Evolutionary conservation across 2,329 filamentous ascomycete species (phyloP), one percentile per base, ranked within the genome.

Genomic region (Neurospora sp.): DNA sequence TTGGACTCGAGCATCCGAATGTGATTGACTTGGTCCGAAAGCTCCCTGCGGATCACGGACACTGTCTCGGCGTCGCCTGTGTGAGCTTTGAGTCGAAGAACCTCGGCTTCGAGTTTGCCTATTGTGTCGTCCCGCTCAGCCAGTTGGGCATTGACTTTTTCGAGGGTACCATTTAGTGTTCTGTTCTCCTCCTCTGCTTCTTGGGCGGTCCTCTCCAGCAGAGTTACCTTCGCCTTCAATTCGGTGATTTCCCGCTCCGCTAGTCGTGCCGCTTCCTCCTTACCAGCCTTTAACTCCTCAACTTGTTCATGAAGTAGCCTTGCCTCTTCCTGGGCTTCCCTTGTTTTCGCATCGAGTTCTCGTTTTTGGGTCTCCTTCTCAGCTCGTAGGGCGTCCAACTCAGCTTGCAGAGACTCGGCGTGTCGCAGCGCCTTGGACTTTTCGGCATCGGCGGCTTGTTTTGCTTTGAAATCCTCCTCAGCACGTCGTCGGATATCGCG

Each of bases 1-100:
- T 88, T 88, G 0, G 87, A 85, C 78, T 99, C 96, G 3, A 99
- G 84, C 38, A 88, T 90, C 71, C 93, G 90, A 73, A 97, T 97
- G 77, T 98, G 93, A n/a, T 89, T 86, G 0, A 99, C 92, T 77
- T 98, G 96, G 73, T 97, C 94, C 0, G 91, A 90, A 4, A 99
- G 85, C 80, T 99, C 94, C 74, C 90, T 88, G 78, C 95, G 93
- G 75, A 99, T 91, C 40, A 97, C 88, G 5, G 86, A 88, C 76
- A 98, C 86, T 0, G 93, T 96, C 74, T 97, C 94, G 0, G 89
- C 89, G 78, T 97, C 95, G 10, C 91, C 93, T 1, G 92, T 92
- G 76, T 96, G 92, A 0, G 94, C 92, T 78, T 95, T 97, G 5
- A 97, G 82, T 39, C 90, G 87, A 68, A 97, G 81, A 9, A 97